Conservation (phyloP, 2,329 filamentous ascomycete genomes). For the Fonsecaea pedrosoi region DNA sequence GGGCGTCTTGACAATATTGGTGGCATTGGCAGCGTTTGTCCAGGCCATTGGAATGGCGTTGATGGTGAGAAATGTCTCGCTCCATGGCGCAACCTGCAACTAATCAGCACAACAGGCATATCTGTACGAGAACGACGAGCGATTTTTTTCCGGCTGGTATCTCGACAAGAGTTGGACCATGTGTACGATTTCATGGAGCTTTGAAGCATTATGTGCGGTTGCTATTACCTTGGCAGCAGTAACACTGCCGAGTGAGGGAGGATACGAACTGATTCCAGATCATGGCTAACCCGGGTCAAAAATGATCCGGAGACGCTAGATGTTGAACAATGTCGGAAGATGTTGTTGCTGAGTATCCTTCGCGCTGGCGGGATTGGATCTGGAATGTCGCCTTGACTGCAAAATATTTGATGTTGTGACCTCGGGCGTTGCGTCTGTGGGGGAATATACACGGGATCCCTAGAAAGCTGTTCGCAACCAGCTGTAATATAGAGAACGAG, state of each 20-base stretch:
- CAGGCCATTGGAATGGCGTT: slow-evolving; percentile 80
- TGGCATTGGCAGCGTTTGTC: slow-evolving; percentile 69
- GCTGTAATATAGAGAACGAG: background rate
- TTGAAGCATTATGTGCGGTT: slow-evolving; percentile 60
- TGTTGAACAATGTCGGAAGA: slow-evolving; percentile 80
- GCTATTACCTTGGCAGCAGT: slow-evolving; percentile 72
- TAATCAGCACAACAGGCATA: slow-evolving; percentile 66
- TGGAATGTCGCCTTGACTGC: slow-evolving; percentile 69
- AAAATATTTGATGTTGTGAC: background rate
- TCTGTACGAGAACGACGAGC: slow-evolving; percentile 79
- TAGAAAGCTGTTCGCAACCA: background rate
- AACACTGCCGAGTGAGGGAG: slow-evolving; percentile 77
- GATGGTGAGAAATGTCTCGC: slow-evolving; percentile 67
- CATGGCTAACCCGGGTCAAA: slow-evolving; percentile 28
- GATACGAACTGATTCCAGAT: slow-evolving; percentile 77
- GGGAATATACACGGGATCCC: slow-evolving; percentile 5
- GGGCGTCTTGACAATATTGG: slow-evolving; percentile 72
- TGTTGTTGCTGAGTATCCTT: background rate
- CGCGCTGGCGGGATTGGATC: background rate
- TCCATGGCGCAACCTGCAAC: background rate
- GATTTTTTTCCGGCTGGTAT: slow-evolving; percentile 81
- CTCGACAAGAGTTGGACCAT: slow-evolving; percentile 81
- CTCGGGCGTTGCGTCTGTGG: background rate
- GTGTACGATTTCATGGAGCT: slow-evolving; percentile 66
- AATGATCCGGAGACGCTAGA: slow-evolving; percentile 61